Evolutionary conservation across 139 green algal genomes (phyloP), one percentile per base, ranked within the genome.

Genomic region (Auxenochlorella pyrenoidosa): DNA sequence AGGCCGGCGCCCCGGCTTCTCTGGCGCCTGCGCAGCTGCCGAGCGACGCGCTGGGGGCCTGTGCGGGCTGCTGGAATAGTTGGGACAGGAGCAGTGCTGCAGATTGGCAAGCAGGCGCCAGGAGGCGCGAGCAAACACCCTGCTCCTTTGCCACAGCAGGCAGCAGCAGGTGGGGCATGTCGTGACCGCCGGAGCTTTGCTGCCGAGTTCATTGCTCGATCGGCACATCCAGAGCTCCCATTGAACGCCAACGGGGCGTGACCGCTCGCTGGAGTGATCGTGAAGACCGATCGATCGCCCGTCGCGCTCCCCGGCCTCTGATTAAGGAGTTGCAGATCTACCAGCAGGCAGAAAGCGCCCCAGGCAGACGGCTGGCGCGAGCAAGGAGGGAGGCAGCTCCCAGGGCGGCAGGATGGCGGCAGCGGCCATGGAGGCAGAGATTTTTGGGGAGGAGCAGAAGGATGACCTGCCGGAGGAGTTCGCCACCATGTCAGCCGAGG

Each of bases 401-500:
- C 66, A 73, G 66, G n/a, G 15, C 54, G 75, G 75, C 75, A 40
- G 44, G 38, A 73, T 65, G 83, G 58, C 32, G 30, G 75, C 47
- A 41, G 47, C 26, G 44, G 82, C 68, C 5, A 76, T 91, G 78
- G 89, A 92, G 51, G 79, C 51, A 2, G 81, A 90, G 38, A 89
- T 92, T 79, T 92, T 92, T 40, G 89, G 89, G 6, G 78, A 83
- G 36, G 86, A 75, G 81, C 84, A 59, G 40, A 90, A 91, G 68
- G 92, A 96, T 88, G 94, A 93, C 16, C 79, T 99, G 75, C 95
- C 96, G 16, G 89, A 97, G 60, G 97, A 99, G 91, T 98, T 99
- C 70, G 75, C 92, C 60, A 85, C 88, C 34, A 98, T 99, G 94
- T 93, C 89, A 5, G 94, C 95, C 51, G 98, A 99, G 21, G 94